Evolutionary conservation across 371 early-diverging fungal genomes (phyloP).

Genomic region (Ordospora pajunii): DNA sequence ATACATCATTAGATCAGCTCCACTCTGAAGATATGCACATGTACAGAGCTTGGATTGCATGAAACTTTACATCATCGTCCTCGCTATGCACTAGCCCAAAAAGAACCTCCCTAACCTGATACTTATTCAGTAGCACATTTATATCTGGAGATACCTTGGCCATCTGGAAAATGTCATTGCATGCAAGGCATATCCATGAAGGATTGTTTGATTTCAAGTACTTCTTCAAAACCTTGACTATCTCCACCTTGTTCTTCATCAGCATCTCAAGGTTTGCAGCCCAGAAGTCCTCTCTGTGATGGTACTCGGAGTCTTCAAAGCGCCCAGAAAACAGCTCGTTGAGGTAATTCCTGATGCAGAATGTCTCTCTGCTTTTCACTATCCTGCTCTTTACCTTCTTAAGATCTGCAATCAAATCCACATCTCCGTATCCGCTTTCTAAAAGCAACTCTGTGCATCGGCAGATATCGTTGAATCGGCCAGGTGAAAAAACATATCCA

Average conservation of each 20-base stretch:
- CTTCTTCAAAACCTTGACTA: constrained; percentile 55
- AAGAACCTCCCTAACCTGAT: constrained; percentile 50
- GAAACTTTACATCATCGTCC: constrained; percentile 57
- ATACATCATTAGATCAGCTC: constrained; percentile 2
- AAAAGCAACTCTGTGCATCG: not conserved
- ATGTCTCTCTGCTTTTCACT: not conserved
- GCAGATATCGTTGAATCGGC: not conserved
- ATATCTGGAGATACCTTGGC: constrained; percentile 51
- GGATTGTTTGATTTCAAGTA: constrained; percentile 53
- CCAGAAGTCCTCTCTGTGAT: constrained; percentile 57
- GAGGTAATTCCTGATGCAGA: constrained; percentile 34
- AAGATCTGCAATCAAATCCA: not conserved
- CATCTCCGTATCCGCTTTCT: constrained; percentile 11
- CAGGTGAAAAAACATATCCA: constrained; percentile 9
- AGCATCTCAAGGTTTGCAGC: constrained; percentile 31
- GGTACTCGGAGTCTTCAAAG: constrained; percentile 54
- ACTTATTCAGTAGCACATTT: constrained; percentile 31
- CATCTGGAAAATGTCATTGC: constrained; percentile 57
- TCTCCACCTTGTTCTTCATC: constrained; percentile 44
- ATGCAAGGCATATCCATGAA: constrained; percentile 50
- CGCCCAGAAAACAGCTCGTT: constrained; percentile 52
- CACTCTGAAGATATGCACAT: constrained; percentile 56
- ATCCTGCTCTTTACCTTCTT: not conserved
- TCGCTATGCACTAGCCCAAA: constrained; percentile 46
- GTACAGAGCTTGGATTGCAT: constrained; percentile 57